Percentiles rank a stretch among this genome's conserved stretches.
phyloP scores from a whole-genome alignment of 768 basidiomycete species.

The Hygrophorus russula region DNA sequence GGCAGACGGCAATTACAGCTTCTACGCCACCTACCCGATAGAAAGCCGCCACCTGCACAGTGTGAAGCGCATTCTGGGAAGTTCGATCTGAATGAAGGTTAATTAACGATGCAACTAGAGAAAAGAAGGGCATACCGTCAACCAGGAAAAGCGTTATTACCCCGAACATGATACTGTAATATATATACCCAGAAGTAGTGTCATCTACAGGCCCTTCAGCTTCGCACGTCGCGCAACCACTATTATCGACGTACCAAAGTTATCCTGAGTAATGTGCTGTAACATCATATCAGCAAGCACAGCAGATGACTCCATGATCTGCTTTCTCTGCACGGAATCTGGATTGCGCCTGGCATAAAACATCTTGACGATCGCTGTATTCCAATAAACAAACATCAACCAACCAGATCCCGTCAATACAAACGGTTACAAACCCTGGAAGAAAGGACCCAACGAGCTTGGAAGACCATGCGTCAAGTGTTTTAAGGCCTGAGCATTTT shows the following conservation, averaged over 20 bases:
- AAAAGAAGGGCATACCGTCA: slow-evolving; percentile 26
- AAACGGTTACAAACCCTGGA: slow-evolving; percentile 51
- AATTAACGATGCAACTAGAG: slow-evolving; percentile 5
- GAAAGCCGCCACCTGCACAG: slow-evolving; percentile 69
- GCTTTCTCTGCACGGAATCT: slow-evolving; percentile 66
- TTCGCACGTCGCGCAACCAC: background rate
- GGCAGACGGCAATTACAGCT: slow-evolving; percentile 48
- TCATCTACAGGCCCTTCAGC: slow-evolving; percentile 9
- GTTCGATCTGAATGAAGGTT: slow-evolving; percentile 52
- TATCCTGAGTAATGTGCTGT: slow-evolving; percentile 47
- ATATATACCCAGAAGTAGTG: slow-evolving; percentile 27
- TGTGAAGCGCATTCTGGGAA: slow-evolving; percentile 64
- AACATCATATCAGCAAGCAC: slow-evolving; percentile 65
- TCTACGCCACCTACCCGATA: slow-evolving; percentile 62
- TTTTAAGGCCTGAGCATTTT: slow-evolving; percentile 67
- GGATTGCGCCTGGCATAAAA: slow-evolving; percentile 73
- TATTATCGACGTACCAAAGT: slow-evolving; percentile 33
- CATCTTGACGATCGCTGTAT: slow-evolving; percentile 72
- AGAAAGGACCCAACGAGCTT: slow-evolving; percentile 66
- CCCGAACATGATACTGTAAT: slow-evolving; percentile 36
- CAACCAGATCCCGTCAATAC: background rate
- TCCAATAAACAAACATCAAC: background rate
- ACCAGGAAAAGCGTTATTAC: slow-evolving; percentile 33
- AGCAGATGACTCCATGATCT: slow-evolving; percentile 58
- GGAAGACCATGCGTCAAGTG: slow-evolving; percentile 75